A percentile compares a stretch with the other conserved stretches of the same genome.
Evolutionary conservation across 805 yeast genomes (phyloP).

Genomic region (Sugiyamaella lignohabitans): DNA sequence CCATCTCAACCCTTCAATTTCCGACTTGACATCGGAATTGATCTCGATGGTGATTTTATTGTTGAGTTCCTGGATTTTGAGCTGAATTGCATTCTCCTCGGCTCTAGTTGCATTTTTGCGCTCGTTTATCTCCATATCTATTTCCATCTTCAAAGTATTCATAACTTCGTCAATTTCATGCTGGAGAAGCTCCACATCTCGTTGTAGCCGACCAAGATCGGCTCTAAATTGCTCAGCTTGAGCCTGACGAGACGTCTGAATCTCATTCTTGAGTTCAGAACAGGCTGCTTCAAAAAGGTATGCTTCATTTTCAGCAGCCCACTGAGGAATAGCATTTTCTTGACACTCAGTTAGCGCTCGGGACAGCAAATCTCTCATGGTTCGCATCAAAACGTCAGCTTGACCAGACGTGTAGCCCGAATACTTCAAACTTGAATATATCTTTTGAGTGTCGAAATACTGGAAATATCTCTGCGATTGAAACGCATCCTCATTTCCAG

Average conservation of each 20-base stretch:
- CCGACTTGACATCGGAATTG: constrained; percentile 74
- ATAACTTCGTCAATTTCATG: constrained; percentile 68
- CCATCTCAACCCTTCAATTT: constrained; percentile 88
- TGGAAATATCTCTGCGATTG: constrained; percentile 18
- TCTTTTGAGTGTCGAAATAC: constrained; percentile 55
- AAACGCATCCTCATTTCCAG: not conserved
- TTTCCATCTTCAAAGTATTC: constrained; percentile 60
- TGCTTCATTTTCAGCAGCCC: constrained; percentile 79
- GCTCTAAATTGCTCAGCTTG: constrained; percentile 63
- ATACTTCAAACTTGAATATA: constrained; percentile 45
- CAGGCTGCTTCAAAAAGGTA: constrained; percentile 90
- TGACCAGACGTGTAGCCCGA: constrained; percentile 60
- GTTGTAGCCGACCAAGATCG: constrained; percentile 59
- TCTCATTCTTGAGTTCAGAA: constrained; percentile 74
- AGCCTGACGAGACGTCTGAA: constrained; percentile 61
- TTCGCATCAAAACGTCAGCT: constrained; percentile 49
- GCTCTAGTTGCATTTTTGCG: constrained; percentile 80
- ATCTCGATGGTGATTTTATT: constrained; percentile 79
- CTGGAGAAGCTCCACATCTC: constrained; percentile 63
- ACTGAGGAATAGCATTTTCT: constrained; percentile 36
- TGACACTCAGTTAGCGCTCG: constrained; percentile 30
- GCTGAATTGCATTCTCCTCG: constrained; percentile 58
- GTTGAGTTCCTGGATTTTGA: constrained; percentile 72
- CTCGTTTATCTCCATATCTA: constrained; percentile 77
- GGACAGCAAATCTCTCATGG: constrained; percentile 34